Evolutionary conservation across 345 rosid species (phyloP).

Genomic region (Salix arbutifolia): DNA sequence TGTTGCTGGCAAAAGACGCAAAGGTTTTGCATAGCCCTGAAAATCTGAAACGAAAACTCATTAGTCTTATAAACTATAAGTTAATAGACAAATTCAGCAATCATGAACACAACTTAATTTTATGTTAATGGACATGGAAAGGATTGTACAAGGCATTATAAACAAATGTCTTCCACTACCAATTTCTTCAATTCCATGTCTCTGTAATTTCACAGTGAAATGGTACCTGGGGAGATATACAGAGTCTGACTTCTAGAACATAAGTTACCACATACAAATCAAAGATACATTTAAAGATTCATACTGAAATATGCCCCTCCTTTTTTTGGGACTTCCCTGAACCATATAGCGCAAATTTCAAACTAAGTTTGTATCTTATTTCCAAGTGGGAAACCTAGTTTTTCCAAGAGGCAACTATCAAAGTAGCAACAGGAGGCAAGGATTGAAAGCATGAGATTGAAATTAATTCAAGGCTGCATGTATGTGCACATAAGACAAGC

Average conservation of each 20-base stretch:
- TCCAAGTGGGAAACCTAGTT: neutral
- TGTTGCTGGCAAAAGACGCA: conserved; percentile 50
- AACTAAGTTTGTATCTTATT: neutral
- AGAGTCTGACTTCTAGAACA: neutral
- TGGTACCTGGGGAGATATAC: neutral
- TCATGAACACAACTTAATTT: neutral
- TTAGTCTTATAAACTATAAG: neutral
- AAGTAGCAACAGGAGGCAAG: neutral
- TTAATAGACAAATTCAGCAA: conserved; percentile 4
- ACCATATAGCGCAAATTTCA: neutral
- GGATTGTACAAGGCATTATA: neutral
- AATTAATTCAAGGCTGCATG: neutral
- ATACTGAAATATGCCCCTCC: neutral
- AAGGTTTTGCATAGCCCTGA: conserved; percentile 69
- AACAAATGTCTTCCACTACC: neutral
- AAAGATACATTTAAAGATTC: neutral
- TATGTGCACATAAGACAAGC: neutral
- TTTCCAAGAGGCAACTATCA: neutral
- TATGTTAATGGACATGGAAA: neutral
- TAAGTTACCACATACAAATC: neutral
- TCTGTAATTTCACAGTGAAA: neutral
- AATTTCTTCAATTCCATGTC: neutral
- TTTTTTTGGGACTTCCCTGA: neutral
- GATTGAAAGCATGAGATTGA: neutral
- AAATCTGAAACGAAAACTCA: conserved; percentile 49